Percentiles rank a stretch among this genome's conserved stretches.
These are phyloP conservation scores for Chrysanthemum lavandulifolium DNA, from an alignment of 129 eudicot species.

Conservation along the genomic window DNA sequence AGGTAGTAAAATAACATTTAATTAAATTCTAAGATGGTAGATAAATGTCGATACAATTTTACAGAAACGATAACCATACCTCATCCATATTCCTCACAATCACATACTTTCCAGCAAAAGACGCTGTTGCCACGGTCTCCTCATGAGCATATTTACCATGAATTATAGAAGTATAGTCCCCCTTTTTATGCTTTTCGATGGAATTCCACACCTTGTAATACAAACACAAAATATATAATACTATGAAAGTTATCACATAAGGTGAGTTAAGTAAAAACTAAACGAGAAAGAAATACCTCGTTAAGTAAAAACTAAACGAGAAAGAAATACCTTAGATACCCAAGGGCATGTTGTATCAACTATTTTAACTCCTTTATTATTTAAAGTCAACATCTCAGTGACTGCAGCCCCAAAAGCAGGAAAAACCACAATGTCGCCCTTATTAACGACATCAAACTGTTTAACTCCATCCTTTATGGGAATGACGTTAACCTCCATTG, in stretches of 20 bases:
- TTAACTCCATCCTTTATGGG: slow-evolving; percentile 68
- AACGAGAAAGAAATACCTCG: no score
- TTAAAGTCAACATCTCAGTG: slow-evolving; percentile 66
- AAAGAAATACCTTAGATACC: slow-evolving; percentile 52
- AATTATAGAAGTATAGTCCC: slow-evolving; percentile 75
- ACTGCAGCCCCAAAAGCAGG: slow-evolving; percentile 95
- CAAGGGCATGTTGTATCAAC: slow-evolving; percentile 96
- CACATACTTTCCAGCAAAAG: slow-evolving; percentile 28
- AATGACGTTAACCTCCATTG: slow-evolving; percentile 58
- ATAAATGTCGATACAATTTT: background rate
- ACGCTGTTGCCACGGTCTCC: slow-evolving; percentile 76
- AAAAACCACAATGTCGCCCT: slow-evolving; percentile 79
- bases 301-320: no score
- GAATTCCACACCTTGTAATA: slow-evolving; percentile 50
- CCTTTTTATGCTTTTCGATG: slow-evolving; percentile 84
- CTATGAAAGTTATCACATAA: no score
- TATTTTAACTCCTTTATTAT: slow-evolving; percentile 67
- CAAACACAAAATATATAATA: no score
- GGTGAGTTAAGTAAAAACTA: no score
- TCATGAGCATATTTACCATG: slow-evolving; percentile 88
- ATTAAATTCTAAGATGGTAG: background rate
- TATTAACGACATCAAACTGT: slow-evolving; percentile 61
- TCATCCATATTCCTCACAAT: slow-evolving; percentile 80
- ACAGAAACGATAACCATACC: slow-evolving; percentile 33
- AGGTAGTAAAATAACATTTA: background rate